Conservation (phyloP, 129 eudicot genomes). For the Lonicera japonica region DNA sequence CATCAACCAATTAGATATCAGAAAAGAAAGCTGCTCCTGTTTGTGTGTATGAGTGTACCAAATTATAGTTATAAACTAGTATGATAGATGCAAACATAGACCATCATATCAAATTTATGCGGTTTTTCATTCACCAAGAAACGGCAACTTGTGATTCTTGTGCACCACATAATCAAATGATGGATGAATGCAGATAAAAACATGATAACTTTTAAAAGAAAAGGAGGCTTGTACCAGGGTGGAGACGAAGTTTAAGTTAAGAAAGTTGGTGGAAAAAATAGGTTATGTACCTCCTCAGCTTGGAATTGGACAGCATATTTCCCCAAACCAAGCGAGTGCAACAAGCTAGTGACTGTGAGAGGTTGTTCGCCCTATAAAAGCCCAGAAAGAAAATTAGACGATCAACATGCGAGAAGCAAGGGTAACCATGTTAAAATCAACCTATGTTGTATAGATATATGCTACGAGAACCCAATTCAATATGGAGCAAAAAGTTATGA, state of each 20-base stretch:
- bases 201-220: neutral
- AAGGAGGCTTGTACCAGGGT: too few relatives aligned
- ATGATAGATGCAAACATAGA: neutral
- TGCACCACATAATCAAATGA: neutral
- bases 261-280: neutral
- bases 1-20: too few relatives aligned
- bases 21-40: too few relatives aligned
- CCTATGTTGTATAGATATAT: too few relatives aligned
- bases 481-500: too few relatives aligned
- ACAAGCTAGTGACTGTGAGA: constrained; percentile 19
- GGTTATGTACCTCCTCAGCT: constrained; percentile 28
- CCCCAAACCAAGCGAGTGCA: constrained; percentile 31
- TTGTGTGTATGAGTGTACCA: neutral
- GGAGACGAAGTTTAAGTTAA: neutral
- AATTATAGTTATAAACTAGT: neutral
- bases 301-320: constrained; percentile 24
- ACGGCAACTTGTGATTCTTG: neutral
- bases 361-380: constrained; percentile 11
- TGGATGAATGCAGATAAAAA: neutral
- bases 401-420: too few relatives aligned
- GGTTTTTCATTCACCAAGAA: neutral
- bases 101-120: too few relatives aligned
- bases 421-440: too few relatives aligned
- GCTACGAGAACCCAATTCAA: too few relatives aligned
- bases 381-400: neutral